Conservation (phyloP, 768 basidiomycete species). For the Leucosporidium creatinivorum region DNA sequence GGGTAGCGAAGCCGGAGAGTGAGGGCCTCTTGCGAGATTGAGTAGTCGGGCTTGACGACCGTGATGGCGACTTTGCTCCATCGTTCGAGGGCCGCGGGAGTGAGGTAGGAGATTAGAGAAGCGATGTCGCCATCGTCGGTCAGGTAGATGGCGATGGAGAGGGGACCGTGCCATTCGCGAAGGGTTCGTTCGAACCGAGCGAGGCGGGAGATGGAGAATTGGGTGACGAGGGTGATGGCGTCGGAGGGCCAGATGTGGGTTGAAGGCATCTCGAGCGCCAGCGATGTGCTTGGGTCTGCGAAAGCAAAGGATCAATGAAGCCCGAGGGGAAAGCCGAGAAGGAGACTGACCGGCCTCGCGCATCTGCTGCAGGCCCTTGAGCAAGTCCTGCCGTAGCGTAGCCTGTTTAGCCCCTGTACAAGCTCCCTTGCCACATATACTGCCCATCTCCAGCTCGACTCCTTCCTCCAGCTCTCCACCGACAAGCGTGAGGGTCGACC, state of each 20-base stretch:
- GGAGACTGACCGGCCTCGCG: neutral
- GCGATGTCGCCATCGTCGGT: conserved; percentile 6
- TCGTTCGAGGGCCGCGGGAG: neutral
- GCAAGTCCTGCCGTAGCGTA: neutral
- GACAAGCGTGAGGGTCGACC: neutral
- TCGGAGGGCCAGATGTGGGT: too few species aligned
- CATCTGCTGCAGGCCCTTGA: conserved; percentile 3
- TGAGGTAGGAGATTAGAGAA: neutral
- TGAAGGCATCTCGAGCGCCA: neutral
- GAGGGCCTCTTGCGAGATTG: neutral
- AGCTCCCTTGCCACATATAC: neutral
- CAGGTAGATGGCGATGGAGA: conserved; percentile 16
- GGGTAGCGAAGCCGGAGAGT: conserved; percentile 13
- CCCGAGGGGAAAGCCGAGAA: neutral
- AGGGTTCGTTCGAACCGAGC: conserved; percentile 15
- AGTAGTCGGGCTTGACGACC: conserved; percentile 16
- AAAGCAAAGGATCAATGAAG: neutral
- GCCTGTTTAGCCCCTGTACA: neutral
- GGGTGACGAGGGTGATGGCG: conserved; percentile 19
- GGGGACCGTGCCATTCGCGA: conserved; percentile 3
- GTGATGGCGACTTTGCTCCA: conserved; percentile 3
- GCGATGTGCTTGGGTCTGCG: neutral
- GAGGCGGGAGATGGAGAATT: conserved; percentile 16
- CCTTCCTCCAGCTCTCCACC: too few species aligned
- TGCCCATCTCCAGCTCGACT: neutral